Conservation (phyloP, 176 grass and related monocot genomes). For the Oryza rufipogon region DNA sequence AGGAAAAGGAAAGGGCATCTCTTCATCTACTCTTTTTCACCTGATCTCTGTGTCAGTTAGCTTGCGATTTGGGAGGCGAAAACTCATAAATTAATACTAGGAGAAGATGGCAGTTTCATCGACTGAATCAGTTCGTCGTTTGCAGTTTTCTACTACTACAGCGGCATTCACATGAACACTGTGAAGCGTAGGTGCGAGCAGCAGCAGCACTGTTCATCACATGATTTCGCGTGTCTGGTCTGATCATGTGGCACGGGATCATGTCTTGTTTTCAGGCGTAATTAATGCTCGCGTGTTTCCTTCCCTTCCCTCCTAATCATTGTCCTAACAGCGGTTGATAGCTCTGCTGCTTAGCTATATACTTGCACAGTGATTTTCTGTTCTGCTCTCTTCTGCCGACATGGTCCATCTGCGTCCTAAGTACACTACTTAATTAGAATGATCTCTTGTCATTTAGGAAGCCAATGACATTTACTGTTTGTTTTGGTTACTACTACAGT, state of each 20-base stretch:
- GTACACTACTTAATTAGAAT: neutral
- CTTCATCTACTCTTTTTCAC: conserved; percentile 10
- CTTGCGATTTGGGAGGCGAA: neutral
- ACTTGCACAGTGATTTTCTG: neutral
- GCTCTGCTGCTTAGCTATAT: neutral
- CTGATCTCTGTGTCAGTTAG: neutral
- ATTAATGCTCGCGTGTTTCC: neutral
- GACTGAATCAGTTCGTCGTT: neutral
- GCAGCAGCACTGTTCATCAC: conserved; percentile 4
- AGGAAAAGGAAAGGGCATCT: neutral
- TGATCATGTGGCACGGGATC: neutral
- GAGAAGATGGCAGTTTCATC: neutral
- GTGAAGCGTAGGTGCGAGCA: neutral
- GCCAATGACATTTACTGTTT: neutral
- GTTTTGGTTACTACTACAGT: neutral
- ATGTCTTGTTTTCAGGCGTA: neutral
- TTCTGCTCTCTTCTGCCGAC: neutral
- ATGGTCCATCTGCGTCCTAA: conserved; percentile 3
- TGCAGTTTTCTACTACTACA: neutral
- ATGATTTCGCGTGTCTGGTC: conserved; percentile 28
- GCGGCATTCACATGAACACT: conserved; percentile 21
- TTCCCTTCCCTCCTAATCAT: neutral
- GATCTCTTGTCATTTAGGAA: conserved; percentile 10
- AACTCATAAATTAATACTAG: neutral
- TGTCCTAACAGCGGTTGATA: neutral